Evolutionary conservation across 1,284 basidiomycete species (phyloP).

Genomic region (Pascua guehoae): DNA sequence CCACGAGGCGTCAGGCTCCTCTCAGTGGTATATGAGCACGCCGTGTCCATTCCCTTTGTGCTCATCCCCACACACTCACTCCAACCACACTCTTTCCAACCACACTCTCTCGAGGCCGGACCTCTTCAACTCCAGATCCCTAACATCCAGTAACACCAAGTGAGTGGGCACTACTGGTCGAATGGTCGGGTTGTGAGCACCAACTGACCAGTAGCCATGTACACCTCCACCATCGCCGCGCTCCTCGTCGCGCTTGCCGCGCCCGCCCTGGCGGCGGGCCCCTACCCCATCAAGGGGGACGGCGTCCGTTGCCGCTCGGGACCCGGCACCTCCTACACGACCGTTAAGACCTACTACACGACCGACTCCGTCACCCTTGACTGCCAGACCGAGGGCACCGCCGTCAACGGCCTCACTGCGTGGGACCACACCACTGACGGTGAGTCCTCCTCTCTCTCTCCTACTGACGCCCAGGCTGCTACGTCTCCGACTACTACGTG

Average conservation of each 20-base stretch:
- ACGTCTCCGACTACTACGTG: constrained; percentile 6
- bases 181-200: too few species aligned
- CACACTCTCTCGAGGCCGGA: too few species aligned
- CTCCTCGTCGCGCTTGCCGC: background rate
- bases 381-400: constrained; percentile 1
- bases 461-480: background rate
- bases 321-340: background rate
- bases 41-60: too few species aligned
- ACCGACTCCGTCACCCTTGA: background rate
- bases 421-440: constrained; percentile 9
- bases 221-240: too few species aligned
- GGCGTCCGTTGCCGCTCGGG: constrained; percentile 6
- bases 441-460: background rate
- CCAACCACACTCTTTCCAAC: too few species aligned
- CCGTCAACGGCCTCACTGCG: background rate
- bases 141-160: too few species aligned
- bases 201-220: too few species aligned
- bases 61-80: too few species aligned
- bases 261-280: background rate
- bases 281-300: constrained; percentile 1
- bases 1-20: too few species aligned
- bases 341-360: background rate
- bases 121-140: too few species aligned
- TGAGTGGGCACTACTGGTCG: too few species aligned
- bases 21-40: too few species aligned